Evolutionary conservation across 202 grass and related monocot genomes (phyloP), one percentile per base, ranked within the genome.

Genomic region (Bolboschoenoplectus hybrid): DNA sequence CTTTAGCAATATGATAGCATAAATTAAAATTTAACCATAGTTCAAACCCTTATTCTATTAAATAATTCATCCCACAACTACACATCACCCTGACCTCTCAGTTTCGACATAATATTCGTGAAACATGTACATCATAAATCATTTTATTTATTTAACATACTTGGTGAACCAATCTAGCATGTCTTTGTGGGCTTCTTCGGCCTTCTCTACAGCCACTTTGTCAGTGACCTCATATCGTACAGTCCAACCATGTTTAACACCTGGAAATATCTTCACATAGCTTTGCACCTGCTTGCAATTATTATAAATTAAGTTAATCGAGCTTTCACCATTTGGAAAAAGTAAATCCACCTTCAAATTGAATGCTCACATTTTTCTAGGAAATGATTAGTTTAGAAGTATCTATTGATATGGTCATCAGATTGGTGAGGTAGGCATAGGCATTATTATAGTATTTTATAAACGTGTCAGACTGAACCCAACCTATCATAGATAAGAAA

Each of bases 191-290:
- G 87, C 58, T 80, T 88, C 47, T 79, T 88, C 60, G 0, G 86
- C 86, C 41, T 68, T 88, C 69, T 82, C 47, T 17, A 84, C 81
- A 1, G 86, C 86, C 4, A 6, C 7, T 20, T 74, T 80, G 56
- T 88, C 86, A 88, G 58, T 88, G 14, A 35, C 20, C 41, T 88
- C 70, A 67, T 88, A 88, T 45, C 86, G 61, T 36, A 84, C 5
- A 14, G 78, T 83, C 86, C 80, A 87, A 64, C 86, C 86, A 83
- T 87, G 86, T 52, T 3, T 12, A 65, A 74, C 81, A 14, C 58
- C 69, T 17, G 80, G 68, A 35, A 88, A 88, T 70, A 88, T 88
- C 68, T 88, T 88, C 35, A 88, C 86, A 69, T 46, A 79, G 81
- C 86, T 84, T 67, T 32, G 45, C 58, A 88, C 81, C 86, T 88